Conservation (phyloP, 768 basidiomycete genomes). For the Tulasnella sp. region DNA sequence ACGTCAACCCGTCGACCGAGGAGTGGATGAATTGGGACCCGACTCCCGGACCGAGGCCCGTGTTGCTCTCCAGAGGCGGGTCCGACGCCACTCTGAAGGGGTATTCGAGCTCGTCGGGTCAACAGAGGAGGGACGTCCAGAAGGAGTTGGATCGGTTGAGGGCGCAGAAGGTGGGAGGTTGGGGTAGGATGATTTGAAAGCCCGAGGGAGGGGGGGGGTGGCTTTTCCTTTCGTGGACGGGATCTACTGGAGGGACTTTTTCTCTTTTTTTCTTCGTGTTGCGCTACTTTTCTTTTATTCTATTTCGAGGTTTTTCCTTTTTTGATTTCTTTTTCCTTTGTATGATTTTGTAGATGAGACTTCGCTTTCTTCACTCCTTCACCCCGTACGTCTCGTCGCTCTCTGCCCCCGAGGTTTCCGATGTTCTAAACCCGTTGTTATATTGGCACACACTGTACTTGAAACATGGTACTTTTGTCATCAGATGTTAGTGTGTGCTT, state of each 20-base stretch:
- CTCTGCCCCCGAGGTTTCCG: not conserved
- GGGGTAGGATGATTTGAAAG: not conserved
- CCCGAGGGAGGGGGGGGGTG: not conserved
- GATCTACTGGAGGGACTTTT: not conserved
- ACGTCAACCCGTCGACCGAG: not conserved
- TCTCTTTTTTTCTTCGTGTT: not conserved
- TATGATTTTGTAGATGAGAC: not conserved
- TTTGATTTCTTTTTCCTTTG: not conserved
- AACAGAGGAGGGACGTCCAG: not conserved
- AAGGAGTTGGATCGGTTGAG: constrained; percentile 3
- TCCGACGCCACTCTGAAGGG: not conserved
- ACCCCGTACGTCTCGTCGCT: not conserved
- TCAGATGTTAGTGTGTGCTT: not conserved
- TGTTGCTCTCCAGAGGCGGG: not conserved
- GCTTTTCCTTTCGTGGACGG: not conserved
- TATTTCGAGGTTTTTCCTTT: too few relatives aligned
- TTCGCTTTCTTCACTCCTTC: not conserved
- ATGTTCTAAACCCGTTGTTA: not conserved
- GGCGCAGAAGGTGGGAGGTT: not conserved
- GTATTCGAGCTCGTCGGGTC: not conserved
- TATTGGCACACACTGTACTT: not conserved
- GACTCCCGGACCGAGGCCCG: not conserved
- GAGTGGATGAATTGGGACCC: not conserved
- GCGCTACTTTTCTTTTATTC: too few relatives aligned
- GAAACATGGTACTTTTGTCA: not conserved